phyloP scores from a whole-genome alignment of 306 rosid genomes.

The Dryas drummondii region DNA sequence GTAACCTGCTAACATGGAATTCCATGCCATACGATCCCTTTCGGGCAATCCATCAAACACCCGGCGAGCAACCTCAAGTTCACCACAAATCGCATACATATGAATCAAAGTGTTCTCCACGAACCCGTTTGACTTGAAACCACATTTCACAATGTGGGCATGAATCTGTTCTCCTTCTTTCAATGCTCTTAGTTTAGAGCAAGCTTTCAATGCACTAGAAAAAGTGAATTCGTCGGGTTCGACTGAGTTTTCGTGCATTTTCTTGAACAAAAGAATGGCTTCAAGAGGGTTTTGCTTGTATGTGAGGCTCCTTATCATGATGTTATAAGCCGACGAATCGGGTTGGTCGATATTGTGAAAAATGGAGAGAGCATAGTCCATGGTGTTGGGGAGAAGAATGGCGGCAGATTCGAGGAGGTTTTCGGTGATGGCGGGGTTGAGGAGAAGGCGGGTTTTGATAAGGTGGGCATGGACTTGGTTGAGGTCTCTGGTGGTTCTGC shows the following conservation, averaged over 20 bases:
- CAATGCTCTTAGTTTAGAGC: slow-evolving; percentile 40
- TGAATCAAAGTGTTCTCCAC: slow-evolving; percentile 52
- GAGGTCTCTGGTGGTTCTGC: slow-evolving; percentile 49
- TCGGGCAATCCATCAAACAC: slow-evolving; percentile 55
- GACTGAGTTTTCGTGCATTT: slow-evolving; percentile 39
- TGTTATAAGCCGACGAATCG: slow-evolving; percentile 44
- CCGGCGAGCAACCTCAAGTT: slow-evolving; percentile 42
- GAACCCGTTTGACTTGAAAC: slow-evolving; percentile 33
- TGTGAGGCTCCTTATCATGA: slow-evolving; percentile 47
- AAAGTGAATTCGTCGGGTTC: slow-evolving; percentile 44
- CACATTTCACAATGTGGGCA: slow-evolving; percentile 45
- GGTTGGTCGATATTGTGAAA: slow-evolving; percentile 39
- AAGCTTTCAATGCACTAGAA: slow-evolving; percentile 52
- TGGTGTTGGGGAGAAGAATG: slow-evolving; percentile 42
- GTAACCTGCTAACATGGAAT: slow-evolving; percentile 54
- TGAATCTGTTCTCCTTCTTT: slow-evolving; percentile 53
- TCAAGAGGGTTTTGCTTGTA: slow-evolving; percentile 39
- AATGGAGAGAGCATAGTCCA: slow-evolving; percentile 54
- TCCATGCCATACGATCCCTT: slow-evolving; percentile 44
- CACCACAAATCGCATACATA: slow-evolving; percentile 43
- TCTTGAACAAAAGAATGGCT: slow-evolving; percentile 45
- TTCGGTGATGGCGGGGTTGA: slow-evolving; percentile 39
- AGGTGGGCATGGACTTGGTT: slow-evolving; percentile 65
- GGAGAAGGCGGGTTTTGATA: slow-evolving; percentile 57
- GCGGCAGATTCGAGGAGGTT: slow-evolving; percentile 62